Conservation (phyloP, 2,329 filamentous ascomycete species). For the Neonectria ditissima region DNA sequence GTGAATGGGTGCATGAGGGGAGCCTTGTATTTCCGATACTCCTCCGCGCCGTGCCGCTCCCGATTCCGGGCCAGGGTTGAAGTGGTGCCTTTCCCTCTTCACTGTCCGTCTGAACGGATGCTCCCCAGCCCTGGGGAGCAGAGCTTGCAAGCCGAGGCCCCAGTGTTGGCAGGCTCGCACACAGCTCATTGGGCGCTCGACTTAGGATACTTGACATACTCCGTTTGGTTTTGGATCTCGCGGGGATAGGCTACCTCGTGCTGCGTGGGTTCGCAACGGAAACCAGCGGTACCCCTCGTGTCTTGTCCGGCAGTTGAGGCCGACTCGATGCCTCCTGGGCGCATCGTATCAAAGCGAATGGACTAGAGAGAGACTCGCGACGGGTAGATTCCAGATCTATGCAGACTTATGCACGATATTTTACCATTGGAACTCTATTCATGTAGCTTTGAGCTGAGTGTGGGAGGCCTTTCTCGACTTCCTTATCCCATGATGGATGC, state of each 20-base stretch:
- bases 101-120: constrained; percentile 5
- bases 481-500: not conserved
- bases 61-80: constrained; percentile 16
- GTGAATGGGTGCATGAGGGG: not conserved
- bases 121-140: constrained; percentile 3
- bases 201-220: constrained; percentile 21
- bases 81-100: constrained; percentile 2
- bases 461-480: not conserved
- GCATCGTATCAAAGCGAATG: not conserved
- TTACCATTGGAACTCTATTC: not conserved
- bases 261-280: constrained; percentile 9
- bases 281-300: constrained; percentile 12
- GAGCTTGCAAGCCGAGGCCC: constrained; percentile 31
- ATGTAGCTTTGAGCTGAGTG: not conserved
- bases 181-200: constrained; percentile 34
- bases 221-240: constrained; percentile 29
- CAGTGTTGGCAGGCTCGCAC: constrained; percentile 13
- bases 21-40: constrained; percentile 23
- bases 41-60: constrained; percentile 10
- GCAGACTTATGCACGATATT: not conserved
- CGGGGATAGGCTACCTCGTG: constrained; percentile 9
- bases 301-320: not conserved
- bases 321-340: not conserved
- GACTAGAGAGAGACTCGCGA: constrained; percentile 1
- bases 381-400: not conserved